Percentiles rank a stretch among this genome's conserved stretches.
Evolutionary conservation across 345 rosid species (phyloP).

Genomic region (Gossypium longicalyx): DNA sequence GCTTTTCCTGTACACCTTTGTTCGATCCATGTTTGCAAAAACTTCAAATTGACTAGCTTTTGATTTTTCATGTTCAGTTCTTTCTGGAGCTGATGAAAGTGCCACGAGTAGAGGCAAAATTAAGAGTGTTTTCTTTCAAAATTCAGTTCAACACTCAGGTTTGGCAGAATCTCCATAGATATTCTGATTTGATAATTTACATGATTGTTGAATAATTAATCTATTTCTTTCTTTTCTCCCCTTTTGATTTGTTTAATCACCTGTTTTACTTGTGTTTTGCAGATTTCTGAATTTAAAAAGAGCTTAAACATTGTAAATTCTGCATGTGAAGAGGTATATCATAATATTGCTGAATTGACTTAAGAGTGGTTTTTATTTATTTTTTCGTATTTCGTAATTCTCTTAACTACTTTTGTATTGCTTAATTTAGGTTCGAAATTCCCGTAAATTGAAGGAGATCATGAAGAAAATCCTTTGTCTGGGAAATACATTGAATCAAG

Average conservation of each 20-base stretch:
- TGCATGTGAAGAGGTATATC: constrained; percentile 82
- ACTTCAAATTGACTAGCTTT: neutral
- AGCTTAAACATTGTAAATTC: constrained; percentile 79
- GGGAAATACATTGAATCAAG: constrained; percentile 91
- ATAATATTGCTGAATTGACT: constrained; percentile 17
- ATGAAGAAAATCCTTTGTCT: constrained; percentile 87
- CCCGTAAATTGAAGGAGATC: constrained; percentile 77
- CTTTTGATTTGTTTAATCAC: neutral
- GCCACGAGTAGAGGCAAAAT: constrained; percentile 95
- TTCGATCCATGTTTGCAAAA: constrained; percentile 2
- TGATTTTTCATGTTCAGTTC: constrained; percentile 44
- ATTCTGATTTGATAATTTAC: constrained; percentile 24
- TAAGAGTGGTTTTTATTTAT: constrained; percentile 2
- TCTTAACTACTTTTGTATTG: constrained; percentile 18
- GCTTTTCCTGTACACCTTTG: neutral
- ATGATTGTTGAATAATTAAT: constrained; percentile 14
- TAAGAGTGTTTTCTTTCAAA: constrained; percentile 93
- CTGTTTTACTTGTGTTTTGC: constrained; percentile 18
- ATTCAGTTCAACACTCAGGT: constrained; percentile 95
- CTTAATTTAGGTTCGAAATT: constrained; percentile 65
- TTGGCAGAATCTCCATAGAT: constrained; percentile 46
- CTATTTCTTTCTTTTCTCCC: constrained; percentile 8
- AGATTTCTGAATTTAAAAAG: constrained; percentile 85
- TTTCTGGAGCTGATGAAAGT: constrained; percentile 97
- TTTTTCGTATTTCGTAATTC: neutral